These are phyloP conservation scores for Trichoderma sp. DNA, from an alignment of 2,329 filamentous ascomycete genomes.

Conservation along the genomic window DNA sequence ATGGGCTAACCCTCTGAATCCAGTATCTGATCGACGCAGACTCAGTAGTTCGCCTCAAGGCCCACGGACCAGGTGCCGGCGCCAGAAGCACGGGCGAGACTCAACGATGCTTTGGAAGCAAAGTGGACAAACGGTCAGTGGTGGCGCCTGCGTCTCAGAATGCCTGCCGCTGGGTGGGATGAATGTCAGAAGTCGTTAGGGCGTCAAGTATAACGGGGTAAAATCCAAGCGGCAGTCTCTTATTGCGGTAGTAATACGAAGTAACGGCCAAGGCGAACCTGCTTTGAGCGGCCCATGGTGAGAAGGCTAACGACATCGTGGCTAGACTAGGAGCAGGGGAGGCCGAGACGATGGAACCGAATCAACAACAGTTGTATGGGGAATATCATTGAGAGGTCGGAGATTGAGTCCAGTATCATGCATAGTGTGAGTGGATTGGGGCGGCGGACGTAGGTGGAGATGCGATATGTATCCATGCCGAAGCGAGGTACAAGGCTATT, in stretches of 20 bases:
- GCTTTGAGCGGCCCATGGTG: neutral
- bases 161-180: neutral
- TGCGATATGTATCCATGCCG: slow-evolving; percentile 1
- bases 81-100: slow-evolving; percentile 15
- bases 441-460: slow-evolving; percentile 5
- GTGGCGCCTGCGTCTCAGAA: slow-evolving; percentile 13
- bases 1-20: neutral
- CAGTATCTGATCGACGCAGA: slow-evolving; percentile 15
- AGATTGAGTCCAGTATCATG: slow-evolving; percentile 17
- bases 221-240: neutral
- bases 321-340: neutral
- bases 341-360: slow-evolving; percentile 8
- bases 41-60: slow-evolving; percentile 7
- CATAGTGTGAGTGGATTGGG: slow-evolving; percentile 12
- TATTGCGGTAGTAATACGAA: slow-evolving; percentile 1
- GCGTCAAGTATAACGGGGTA: neutral
- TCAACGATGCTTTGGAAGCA: slow-evolving; percentile 2
- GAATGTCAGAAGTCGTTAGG: slow-evolving; percentile 1
- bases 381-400: slow-evolving; percentile 1
- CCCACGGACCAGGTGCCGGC: slow-evolving; percentile 10
- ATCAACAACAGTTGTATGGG: slow-evolving; percentile 3
- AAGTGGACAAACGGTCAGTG: neutral
- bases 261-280: neutral
- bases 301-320: neutral
- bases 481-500: slow-evolving; percentile 1